Percentiles rank a stretch among this genome's conserved stretches.
phyloP scores from a whole-genome alignment of 2,329 filamentous ascomycete genomes.

The Colletotrichum neosansevieriae region DNA sequence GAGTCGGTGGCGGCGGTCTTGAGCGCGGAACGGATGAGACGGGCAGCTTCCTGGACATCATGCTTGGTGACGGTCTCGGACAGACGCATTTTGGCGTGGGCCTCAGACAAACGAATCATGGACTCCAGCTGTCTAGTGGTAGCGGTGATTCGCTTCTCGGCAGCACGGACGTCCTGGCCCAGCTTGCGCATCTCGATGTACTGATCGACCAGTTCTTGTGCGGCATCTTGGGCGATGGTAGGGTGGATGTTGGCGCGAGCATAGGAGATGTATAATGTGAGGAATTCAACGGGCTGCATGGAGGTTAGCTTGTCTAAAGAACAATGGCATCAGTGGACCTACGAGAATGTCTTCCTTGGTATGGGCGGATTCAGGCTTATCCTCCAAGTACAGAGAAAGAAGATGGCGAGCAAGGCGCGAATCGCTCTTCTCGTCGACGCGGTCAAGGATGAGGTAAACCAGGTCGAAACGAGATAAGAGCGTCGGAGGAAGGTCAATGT shows the following conservation, averaged over 20 bases:
- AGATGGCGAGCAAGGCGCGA: constrained; percentile 91
- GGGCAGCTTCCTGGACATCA: constrained; percentile 91
- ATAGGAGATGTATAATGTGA: constrained; percentile 97
- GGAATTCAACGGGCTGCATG: constrained; percentile 85
- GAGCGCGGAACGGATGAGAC: constrained; percentile 91
- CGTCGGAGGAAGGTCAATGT: constrained; percentile 96
- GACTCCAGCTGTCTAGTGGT: constrained; percentile 97
- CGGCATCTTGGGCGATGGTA: constrained; percentile 81
- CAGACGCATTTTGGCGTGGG: constrained; percentile 97
- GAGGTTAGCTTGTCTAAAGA: constrained; percentile 44
- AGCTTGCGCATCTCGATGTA: constrained; percentile 97
- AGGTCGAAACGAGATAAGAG: constrained; percentile 96
- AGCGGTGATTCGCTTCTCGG: constrained; percentile 96
- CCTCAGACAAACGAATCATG: constrained; percentile 97
- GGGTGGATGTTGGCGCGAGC: constrained; percentile 90
- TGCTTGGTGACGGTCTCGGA: constrained; percentile 78
- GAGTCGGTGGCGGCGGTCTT: constrained; percentile 98
- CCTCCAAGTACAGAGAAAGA: constrained; percentile 96
- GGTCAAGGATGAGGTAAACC: constrained; percentile 95
- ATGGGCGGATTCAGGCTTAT: constrained; percentile 86
- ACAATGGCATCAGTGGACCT: constrained; percentile 53
- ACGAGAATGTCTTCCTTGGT: constrained; percentile 83
- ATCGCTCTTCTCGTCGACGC: constrained; percentile 90
- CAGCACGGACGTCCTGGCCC: constrained; percentile 85
- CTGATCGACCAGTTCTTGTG: constrained; percentile 83